Evolutionary conservation across 371 early-diverging fungal genomes (phyloP).

Genomic region (Mortierella sp.): DNA sequence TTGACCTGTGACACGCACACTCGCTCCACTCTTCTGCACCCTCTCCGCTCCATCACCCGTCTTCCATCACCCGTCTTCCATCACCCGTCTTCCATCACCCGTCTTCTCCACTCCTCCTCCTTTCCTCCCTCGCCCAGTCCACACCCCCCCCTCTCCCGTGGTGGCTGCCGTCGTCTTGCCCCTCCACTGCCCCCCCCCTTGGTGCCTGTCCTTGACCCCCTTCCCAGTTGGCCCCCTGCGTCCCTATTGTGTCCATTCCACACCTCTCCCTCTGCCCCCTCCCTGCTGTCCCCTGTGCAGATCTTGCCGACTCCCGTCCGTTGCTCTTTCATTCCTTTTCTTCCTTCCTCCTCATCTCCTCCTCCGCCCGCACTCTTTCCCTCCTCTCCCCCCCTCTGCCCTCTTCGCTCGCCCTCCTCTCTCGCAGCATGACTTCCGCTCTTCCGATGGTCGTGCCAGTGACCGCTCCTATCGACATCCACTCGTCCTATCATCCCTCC

Average conservation of each 20-base stretch:
- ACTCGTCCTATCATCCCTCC: conserved; percentile 1
- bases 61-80: too few species aligned
- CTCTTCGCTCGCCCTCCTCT: conserved; percentile 6
- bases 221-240: too few species aligned
- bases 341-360: neutral
- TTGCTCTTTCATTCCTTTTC: neutral
- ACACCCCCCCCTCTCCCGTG: neutral
- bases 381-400: neutral
- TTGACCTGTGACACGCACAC: too few species aligned
- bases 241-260: too few species aligned
- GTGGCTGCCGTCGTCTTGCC: neutral
- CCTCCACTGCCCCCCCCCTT: neutral
- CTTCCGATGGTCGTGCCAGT: conserved; percentile 26
- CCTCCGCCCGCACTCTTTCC: neutral
- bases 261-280: neutral
- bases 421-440: conserved; percentile 25
- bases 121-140: neutral
- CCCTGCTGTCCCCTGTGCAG: neutral
- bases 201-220: neutral
- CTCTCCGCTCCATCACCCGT: too few species aligned
- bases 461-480: conserved; percentile 50
- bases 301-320: neutral
- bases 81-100: too few species aligned
- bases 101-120: neutral
- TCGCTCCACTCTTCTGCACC: too few species aligned